phyloP scores from a whole-genome alignment of 257 asterid genomes.

The Solanum peruvianum region DNA sequence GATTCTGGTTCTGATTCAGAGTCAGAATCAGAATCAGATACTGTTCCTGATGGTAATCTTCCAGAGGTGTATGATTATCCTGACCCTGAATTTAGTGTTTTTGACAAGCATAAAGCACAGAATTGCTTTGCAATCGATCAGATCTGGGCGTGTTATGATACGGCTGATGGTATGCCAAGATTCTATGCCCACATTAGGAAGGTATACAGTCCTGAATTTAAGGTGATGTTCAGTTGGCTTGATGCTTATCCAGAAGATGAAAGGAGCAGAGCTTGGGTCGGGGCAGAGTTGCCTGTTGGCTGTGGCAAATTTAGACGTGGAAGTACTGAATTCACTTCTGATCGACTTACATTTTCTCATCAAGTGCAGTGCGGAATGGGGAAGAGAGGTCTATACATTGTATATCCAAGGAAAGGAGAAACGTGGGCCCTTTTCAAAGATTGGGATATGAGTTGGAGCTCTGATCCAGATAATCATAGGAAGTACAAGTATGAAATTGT shows the following conservation, averaged over 20 bases:
- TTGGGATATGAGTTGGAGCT: constrained; percentile 55
- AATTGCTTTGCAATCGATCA: constrained; percentile 37
- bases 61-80: constrained; percentile 7
- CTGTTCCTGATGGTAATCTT: neutral
- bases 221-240: constrained; percentile 46
- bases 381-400: constrained; percentile 14
- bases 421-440: constrained; percentile 67
- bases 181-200: constrained; percentile 50
- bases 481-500: constrained; percentile 48
- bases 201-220: constrained; percentile 26
- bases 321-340: neutral
- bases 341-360: constrained; percentile 36
- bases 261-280: constrained; percentile 15
- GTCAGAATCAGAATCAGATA: constrained; percentile 3
- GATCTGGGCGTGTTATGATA: constrained; percentile 71
- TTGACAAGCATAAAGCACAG: constrained; percentile 35
- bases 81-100: constrained; percentile 60
- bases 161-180: constrained; percentile 62
- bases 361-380: constrained; percentile 25
- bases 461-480: constrained; percentile 17
- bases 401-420: constrained; percentile 60
- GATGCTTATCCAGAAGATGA: constrained; percentile 42
- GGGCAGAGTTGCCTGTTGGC: constrained; percentile 38
- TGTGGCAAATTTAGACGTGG: constrained; percentile 57
- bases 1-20: neutral